Percentiles rank a stretch among this genome's conserved stretches.
Evolutionary conservation across 768 basidiomycete genomes (phyloP).

Genomic region (Omphalotus guepiniiformis): DNA sequence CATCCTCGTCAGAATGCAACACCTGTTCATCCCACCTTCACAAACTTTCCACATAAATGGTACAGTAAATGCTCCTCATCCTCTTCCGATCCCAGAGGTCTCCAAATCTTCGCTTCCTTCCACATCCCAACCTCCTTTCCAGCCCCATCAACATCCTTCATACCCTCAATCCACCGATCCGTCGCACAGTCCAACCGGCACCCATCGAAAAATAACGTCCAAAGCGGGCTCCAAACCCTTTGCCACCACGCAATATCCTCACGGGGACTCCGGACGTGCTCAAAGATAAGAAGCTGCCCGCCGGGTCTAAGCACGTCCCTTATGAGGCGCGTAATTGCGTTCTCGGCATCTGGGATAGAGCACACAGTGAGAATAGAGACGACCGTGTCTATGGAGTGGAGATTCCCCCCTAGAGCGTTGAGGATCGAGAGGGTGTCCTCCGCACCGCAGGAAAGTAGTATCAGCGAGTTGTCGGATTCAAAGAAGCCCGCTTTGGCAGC

Average conservation of each 20-base stretch:
- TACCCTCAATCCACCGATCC: slow-evolving; percentile 39
- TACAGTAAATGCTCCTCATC: slow-evolving; percentile 54
- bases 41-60: slow-evolving; percentile 50
- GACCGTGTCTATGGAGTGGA: slow-evolving; percentile 22
- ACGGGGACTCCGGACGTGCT: slow-evolving; percentile 58
- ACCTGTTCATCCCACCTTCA: slow-evolving; percentile 52
- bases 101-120: slow-evolving; percentile 42
- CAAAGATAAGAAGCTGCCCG: slow-evolving; percentile 61
- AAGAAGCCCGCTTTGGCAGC: slow-evolving; percentile 49
- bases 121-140: slow-evolving; percentile 38
- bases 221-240: slow-evolving; percentile 65
- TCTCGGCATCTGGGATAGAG: slow-evolving; percentile 53
- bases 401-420: slow-evolving; percentile 22
- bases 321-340: slow-evolving; percentile 41
- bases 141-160: slow-evolving; percentile 21
- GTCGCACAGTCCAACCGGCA: slow-evolving; percentile 60
- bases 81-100: slow-evolving; percentile 48
- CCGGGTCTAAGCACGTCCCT: slow-evolving; percentile 55
- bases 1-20: no score
- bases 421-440: slow-evolving; percentile 51
- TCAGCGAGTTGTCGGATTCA: slow-evolving; percentile 48
- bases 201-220: slow-evolving; percentile 57
- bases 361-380: slow-evolving; percentile 65
- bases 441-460: slow-evolving; percentile 60
- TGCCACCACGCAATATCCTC: slow-evolving; percentile 67